Conservation (phyloP, 2,329 filamentous ascomycete genomes). For the Lizonia empirigonia region DNA sequence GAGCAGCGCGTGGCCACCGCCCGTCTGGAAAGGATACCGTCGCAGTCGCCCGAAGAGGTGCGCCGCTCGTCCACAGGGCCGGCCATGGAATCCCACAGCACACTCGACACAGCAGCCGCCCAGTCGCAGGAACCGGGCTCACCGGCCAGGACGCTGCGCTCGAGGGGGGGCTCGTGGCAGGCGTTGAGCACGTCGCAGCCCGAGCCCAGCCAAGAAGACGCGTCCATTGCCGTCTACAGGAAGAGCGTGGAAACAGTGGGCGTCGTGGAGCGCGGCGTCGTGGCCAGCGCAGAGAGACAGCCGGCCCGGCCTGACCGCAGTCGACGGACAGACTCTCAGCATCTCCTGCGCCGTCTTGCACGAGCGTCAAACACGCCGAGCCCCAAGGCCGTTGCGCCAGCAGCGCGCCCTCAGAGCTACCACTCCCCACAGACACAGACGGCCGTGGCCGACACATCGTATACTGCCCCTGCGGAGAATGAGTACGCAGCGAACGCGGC, state of each 20-base stretch:
- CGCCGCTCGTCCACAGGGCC: slow-evolving; percentile 26
- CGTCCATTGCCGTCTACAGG: slow-evolving; percentile 44
- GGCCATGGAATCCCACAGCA: too few species aligned
- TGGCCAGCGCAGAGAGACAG: slow-evolving; percentile 30
- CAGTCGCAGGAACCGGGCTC: slow-evolving; percentile 9
- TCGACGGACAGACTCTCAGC: slow-evolving; percentile 52
- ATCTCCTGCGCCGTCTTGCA: slow-evolving; percentile 54
- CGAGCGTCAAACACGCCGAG: slow-evolving; percentile 56
- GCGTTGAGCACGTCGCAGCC: slow-evolving; percentile 37
- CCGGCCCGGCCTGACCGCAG: slow-evolving; percentile 36
- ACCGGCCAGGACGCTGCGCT: slow-evolving; percentile 25
- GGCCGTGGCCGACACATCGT: slow-evolving; percentile 5
- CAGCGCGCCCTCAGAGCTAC: slow-evolving; percentile 27
- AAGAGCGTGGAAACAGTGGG: slow-evolving; percentile 43
- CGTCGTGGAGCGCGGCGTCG: slow-evolving; percentile 35
- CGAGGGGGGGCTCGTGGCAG: slow-evolving; percentile 39
- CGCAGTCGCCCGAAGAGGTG: slow-evolving; percentile 39
- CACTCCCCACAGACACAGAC: slow-evolving; percentile 23
- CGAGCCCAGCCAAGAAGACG: slow-evolving; percentile 34
- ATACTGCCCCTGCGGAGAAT: neutral
- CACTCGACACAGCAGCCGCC: slow-evolving; percentile 7
- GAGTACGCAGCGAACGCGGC: slow-evolving; percentile 1
- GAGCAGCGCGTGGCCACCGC: slow-evolving; percentile 42
- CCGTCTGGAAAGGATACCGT: slow-evolving; percentile 35
- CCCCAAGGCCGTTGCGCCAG: slow-evolving; percentile 38